These are phyloP conservation scores for Volvox africanus DNA, from an alignment of 139 green algal genomes.

Conservation along the genomic window DNA sequence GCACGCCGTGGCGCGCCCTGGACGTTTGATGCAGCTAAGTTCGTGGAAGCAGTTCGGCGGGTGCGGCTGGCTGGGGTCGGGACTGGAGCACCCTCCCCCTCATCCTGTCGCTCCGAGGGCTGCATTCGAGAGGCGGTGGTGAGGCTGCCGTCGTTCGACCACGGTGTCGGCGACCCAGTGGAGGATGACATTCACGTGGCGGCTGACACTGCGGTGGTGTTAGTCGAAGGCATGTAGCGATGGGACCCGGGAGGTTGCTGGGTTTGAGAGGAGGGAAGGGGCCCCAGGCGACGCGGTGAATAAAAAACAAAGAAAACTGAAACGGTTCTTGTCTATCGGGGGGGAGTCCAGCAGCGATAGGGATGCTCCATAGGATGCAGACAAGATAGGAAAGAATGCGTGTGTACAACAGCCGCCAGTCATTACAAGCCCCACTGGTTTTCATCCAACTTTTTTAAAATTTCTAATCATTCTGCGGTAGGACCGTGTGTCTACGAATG, in stretches of 20 bases:
- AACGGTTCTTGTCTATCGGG: not conserved
- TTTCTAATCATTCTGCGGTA: too few relatives aligned
- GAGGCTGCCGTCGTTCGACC: constrained; percentile 89
- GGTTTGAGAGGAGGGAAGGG: not conserved
- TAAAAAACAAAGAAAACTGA: too few relatives aligned
- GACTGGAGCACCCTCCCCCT: not conserved
- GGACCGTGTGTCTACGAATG: too few relatives aligned
- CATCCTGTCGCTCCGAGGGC: too few relatives aligned
- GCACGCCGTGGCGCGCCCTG: constrained; percentile 81
- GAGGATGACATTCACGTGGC: constrained; percentile 55
- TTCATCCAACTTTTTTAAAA: too few relatives aligned
- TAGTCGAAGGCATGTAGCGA: constrained; percentile 42
- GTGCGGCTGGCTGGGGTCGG: constrained; percentile 35
- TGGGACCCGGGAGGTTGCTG: not conserved
- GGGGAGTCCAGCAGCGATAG: not conserved
- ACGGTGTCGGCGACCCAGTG: constrained; percentile 70
- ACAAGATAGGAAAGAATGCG: too few relatives aligned
- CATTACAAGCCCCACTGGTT: too few relatives aligned
- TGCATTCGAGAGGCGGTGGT: constrained; percentile 12
- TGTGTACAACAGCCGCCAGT: too few relatives aligned
- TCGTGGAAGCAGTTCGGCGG: constrained; percentile 69
- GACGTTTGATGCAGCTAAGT: constrained; percentile 87
- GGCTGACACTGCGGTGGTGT: constrained; percentile 2
- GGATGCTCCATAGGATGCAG: not conserved
- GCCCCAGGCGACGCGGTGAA: too few relatives aligned